phyloP scores from a whole-genome alignment of 768 basidiomycete species.

The Pleurotus ostreatus region DNA sequence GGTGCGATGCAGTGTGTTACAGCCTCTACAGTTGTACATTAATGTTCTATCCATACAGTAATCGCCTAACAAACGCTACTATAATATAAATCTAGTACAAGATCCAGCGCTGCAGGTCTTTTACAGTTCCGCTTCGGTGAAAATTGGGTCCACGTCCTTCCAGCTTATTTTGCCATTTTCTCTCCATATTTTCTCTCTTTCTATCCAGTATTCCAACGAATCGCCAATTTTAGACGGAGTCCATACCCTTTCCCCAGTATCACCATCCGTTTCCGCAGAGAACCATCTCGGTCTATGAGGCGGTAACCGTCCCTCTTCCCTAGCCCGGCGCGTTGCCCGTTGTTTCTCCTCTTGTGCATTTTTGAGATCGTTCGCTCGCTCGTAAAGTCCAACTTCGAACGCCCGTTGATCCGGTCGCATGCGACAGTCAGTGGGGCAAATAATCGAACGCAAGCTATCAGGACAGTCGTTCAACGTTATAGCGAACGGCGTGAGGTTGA shows the following conservation, averaged over 20 bases:
- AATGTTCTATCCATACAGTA: too few species aligned
- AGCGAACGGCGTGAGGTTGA: constrained; percentile 94
- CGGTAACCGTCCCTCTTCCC: constrained; percentile 72
- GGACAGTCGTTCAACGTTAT: constrained; percentile 91
- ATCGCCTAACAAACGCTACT: too few species aligned
- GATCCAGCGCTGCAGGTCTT: background rate
- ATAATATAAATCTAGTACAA: too few species aligned
- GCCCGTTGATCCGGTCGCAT: constrained; percentile 91
- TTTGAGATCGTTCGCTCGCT: constrained; percentile 79
- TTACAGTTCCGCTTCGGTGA: constrained; percentile 52
- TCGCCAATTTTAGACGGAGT: constrained; percentile 50
- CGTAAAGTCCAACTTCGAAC: constrained; percentile 87
- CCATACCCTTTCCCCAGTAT: constrained; percentile 92
- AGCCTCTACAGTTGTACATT: too few species aligned
- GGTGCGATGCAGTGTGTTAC: too few species aligned
- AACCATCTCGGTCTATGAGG: constrained; percentile 89
- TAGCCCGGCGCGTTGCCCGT: constrained; percentile 59
- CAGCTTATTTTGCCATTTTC: constrained; percentile 38
- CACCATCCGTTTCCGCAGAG: constrained; percentile 71
- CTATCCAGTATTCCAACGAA: constrained; percentile 77
- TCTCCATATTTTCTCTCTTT: constrained; percentile 64
- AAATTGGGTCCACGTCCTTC: constrained; percentile 77
- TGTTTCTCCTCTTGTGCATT: constrained; percentile 81
- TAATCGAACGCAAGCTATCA: constrained; percentile 56
- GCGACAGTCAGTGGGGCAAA: constrained; percentile 91